A percentile compares a stretch with the other conserved stretches of the same genome.
Conservation (phyloP, 2,329 filamentous ascomycete genomes). For the Colletotrichum neosansevieriae region DNA sequence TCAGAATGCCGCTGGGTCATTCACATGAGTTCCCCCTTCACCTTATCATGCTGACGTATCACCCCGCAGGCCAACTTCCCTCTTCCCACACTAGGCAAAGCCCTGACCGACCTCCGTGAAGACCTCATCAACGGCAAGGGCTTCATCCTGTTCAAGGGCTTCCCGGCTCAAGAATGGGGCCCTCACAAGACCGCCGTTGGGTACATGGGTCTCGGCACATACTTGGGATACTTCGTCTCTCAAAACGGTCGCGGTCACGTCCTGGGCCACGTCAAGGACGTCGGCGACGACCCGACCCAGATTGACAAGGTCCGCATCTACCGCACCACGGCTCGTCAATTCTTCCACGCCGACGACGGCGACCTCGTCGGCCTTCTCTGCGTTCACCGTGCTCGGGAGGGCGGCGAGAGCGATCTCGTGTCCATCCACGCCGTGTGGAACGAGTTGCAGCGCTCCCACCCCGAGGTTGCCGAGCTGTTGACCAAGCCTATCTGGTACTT, state of each 20-base stretch:
- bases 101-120: conserved; percentile 52
- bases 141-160: conserved; percentile 89
- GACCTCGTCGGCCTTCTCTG: conserved; percentile 89
- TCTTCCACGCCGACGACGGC: conserved; percentile 86
- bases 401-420: conserved; percentile 86
- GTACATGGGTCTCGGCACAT: conserved; percentile 90
- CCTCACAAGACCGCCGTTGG: conserved; percentile 84
- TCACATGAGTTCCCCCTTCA: neutral
- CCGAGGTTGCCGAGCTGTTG: conserved; percentile 81
- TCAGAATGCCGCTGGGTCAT: neutral
- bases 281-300: conserved; percentile 83
- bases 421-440: conserved; percentile 87
- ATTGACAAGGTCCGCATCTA: conserved; percentile 93
- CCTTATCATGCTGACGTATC: neutral
- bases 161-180: conserved; percentile 82
- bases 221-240: conserved; percentile 88
- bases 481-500: conserved; percentile 90
- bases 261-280: conserved; percentile 89
- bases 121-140: conserved; percentile 82
- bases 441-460: conserved; percentile 77
- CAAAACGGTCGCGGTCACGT: conserved; percentile 90
- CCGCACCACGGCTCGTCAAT: conserved; percentile 86
- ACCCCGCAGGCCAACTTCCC: conserved; percentile 55
- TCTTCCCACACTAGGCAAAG: conserved; percentile 54
- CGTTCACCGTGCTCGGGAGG: conserved; percentile 80